Base-by-base conservation (phyloP, 805 yeast species). In the Candida gorgasii region DNA sequence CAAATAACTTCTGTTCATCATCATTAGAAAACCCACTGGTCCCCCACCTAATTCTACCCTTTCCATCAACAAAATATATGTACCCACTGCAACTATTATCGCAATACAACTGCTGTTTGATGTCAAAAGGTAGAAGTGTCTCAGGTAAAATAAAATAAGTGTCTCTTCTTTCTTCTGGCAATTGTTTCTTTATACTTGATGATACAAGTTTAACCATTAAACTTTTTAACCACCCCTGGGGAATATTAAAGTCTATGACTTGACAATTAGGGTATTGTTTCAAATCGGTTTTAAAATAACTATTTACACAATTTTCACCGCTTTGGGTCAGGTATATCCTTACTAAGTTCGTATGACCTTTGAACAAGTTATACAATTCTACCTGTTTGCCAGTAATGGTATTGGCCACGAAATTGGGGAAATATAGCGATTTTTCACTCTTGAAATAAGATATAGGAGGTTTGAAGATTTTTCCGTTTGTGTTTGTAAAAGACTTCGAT, bases 41-140 rank as follows among this genome's bases (percentile, higher is more conserved):
- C 17, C 89, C 89, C 98, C 98, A 92, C 52, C 98, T 72, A 41
- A 93, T 84, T 53, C 77, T 82, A 39, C 84, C 83, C 11, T 80
- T 69, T 12, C 70, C 71, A 57, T 93, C 99, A 26, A 93, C 75
- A 4, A 92, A 67, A 50, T 89, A 84, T 8, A 89, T 69, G 57
- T 87, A 89, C 0, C 98, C 98, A 2, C 95, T 79, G 52, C 84
- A 86, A 16, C 79, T 75, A 58, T 92, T 92, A 42, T 81, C 82
- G 51, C 89, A 78, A 37, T 77, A 67, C 26, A 92, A 62, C 18
- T 75, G 61, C 41, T 81, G 80, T 51, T 86, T 78, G 5, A 79
- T 63, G 14, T 72, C 78, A 44, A 76, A 73, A 1, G 82, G 72
- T 22, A 88, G 65, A 12, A 80, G 79, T 26, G 72, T 70, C 26